Conservation (phyloP, 345 rosid genomes). For the Eucalyptus erythrocorys region DNA sequence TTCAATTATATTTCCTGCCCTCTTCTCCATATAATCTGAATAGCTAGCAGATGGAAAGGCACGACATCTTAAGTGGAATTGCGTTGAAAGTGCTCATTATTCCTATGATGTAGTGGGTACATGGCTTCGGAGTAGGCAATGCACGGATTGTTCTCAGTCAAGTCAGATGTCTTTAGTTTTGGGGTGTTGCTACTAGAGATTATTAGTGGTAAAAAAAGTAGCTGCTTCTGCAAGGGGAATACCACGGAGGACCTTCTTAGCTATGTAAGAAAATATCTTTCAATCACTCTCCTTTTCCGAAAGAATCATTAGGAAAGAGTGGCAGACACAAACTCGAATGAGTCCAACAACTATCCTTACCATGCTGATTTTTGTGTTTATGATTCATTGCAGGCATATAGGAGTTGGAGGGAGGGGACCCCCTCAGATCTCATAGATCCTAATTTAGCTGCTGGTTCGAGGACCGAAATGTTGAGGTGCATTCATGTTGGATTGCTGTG, state of each 20-base stretch:
- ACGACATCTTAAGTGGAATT: not conserved
- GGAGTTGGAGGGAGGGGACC: not conserved
- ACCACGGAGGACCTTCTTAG: not conserved
- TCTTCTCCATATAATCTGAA: not conserved
- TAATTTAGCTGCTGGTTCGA: not conserved
- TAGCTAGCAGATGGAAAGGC: not conserved
- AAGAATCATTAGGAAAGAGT: not conserved
- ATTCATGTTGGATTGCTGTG: not conserved
- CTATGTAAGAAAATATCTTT: not conserved
- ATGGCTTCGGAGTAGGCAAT: not conserved
- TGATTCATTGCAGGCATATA: not conserved
- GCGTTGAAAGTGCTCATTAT: not conserved
- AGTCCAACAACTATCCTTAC: not conserved
- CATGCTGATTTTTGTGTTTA: not conserved
- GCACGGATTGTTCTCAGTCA: not conserved
- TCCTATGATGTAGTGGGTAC: not conserved
- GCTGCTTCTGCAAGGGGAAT: not conserved
- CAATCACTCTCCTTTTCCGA: not conserved
- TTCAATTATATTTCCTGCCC: not conserved
- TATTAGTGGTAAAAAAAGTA: not conserved
- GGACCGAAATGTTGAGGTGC: not conserved
- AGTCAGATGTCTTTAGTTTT: not conserved
- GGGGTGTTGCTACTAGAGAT: not conserved
- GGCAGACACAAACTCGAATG: not conserved
- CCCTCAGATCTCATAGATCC: not conserved